phyloP scores from a whole-genome alignment of 2,329 filamentous ascomycete genomes.

The Tolypocladium guangdongense region DNA sequence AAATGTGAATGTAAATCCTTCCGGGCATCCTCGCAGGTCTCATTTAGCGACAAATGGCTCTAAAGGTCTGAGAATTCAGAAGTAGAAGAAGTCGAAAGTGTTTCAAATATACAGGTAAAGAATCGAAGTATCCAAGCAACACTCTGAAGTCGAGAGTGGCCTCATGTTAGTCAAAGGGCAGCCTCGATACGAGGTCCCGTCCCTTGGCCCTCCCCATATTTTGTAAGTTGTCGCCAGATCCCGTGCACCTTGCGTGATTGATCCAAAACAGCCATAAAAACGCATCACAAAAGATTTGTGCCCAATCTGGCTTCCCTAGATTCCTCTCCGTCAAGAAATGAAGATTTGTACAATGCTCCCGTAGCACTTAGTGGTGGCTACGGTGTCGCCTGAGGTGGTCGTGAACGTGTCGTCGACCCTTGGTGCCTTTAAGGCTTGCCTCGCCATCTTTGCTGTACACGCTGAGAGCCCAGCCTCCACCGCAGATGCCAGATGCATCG shows the following conservation, averaged over 20 bases:
- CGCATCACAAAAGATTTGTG: not conserved
- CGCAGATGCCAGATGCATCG: constrained; percentile 35
- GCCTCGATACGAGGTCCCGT: not conserved
- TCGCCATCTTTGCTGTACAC: constrained; percentile 30
- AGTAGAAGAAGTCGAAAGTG: not conserved
- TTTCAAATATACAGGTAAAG: not conserved
- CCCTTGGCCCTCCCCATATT: not conserved
- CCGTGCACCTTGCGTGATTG: not conserved
- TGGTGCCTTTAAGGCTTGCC: constrained; percentile 14
- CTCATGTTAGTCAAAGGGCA: not conserved
- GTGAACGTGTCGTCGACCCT: constrained; percentile 25
- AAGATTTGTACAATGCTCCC: not conserved
- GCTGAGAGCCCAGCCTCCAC: constrained; percentile 34
- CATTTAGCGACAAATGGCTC: too few relatives aligned
- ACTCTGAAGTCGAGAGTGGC: not conserved
- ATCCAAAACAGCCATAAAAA: not conserved
- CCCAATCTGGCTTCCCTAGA: constrained; percentile 4
- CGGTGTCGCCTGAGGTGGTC: constrained; percentile 24
- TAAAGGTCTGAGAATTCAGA: not conserved
- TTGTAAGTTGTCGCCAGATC: not conserved
- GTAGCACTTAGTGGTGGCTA: constrained; percentile 11
- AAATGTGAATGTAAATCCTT: not conserved
- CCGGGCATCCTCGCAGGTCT: not conserved
- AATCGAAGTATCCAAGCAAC: not conserved
- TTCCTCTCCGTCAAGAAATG: not conserved